phyloP scores from a whole-genome alignment of 495 filamentous ascomycete species.

The Xylaria bambusicola region DNA sequence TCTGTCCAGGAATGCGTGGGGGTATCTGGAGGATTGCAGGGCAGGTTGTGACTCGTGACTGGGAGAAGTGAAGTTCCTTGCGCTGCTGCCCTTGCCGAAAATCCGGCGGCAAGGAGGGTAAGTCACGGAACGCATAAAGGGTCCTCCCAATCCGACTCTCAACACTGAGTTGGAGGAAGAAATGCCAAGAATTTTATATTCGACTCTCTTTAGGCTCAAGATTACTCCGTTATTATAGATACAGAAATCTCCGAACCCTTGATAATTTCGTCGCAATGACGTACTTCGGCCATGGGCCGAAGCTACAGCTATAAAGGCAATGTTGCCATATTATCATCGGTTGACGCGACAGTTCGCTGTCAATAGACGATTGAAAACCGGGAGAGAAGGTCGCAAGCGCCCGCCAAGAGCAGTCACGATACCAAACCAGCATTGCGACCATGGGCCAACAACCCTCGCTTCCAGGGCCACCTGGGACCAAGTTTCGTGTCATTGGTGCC shows the following conservation, averaged over 20 bases:
- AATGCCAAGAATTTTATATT: slow-evolving; percentile 13
- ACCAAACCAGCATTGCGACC: slow-evolving; percentile 8
- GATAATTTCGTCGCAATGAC: slow-evolving; percentile 6
- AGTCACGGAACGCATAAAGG: slow-evolving; percentile 17
- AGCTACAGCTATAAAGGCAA: slow-evolving; percentile 9
- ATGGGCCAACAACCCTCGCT: slow-evolving; percentile 36
- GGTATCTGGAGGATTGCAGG: slow-evolving; percentile 2
- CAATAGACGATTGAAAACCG: slow-evolving; percentile 1
- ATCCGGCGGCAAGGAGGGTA: slow-evolving; percentile 8
- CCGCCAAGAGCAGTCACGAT: slow-evolving; percentile 12
- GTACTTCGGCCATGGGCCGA: slow-evolving; percentile 8
- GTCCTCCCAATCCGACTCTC: background rate
- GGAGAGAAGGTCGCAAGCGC: slow-evolving; percentile 9
- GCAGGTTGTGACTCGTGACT: background rate
- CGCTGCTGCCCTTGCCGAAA: slow-evolving; percentile 8
- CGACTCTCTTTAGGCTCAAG: slow-evolving; percentile 18
- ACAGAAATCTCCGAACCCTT: background rate
- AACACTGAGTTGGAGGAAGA: background rate
- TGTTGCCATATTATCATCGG: slow-evolving; percentile 10
- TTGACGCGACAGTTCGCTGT: slow-evolving; percentile 5
- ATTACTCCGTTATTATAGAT: slow-evolving; percentile 3
- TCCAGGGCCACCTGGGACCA: slow-evolving; percentile 33
- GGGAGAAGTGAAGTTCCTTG: background rate
- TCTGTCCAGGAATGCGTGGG: slow-evolving; percentile 7
- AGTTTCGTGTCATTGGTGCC: slow-evolving; percentile 36